These are phyloP conservation scores for Nicotiana attenuata DNA, from an alignment of 257 asterid species.

Conservation along the genomic window DNA sequence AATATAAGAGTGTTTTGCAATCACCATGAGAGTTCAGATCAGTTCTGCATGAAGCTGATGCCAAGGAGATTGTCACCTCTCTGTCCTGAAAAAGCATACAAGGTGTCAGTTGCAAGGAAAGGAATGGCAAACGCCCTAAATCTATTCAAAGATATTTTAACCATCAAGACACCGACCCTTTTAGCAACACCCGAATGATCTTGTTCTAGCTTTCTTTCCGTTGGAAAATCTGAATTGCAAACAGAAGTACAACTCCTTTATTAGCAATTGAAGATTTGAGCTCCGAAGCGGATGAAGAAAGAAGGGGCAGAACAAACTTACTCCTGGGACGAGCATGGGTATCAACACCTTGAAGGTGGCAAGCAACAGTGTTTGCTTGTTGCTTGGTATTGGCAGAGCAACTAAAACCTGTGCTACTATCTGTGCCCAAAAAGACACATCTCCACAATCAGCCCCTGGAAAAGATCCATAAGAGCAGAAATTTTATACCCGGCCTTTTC, in stretches of 20 bases:
- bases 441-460: constrained; percentile 29
- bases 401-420: constrained; percentile 25
- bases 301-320: constrained; percentile 22
- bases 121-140: neutral
- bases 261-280: neutral
- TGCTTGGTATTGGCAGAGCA: constrained; percentile 23
- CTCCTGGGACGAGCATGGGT: constrained; percentile 38
- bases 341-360: constrained; percentile 21
- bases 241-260: neutral
- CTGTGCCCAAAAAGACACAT: constrained; percentile 27
- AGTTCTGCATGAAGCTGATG: constrained; percentile 17
- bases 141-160: constrained; percentile 6
- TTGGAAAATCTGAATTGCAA: constrained; percentile 30
- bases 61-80: constrained; percentile 25
- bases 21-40: constrained; percentile 50
- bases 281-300: neutral
- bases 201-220: constrained; percentile 31
- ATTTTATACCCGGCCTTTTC: constrained; percentile 19
- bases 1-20: constrained; percentile 6
- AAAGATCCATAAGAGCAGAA: constrained; percentile 28
- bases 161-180: constrained; percentile 34
- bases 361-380: constrained; percentile 22
- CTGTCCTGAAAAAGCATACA: constrained; percentile 25
- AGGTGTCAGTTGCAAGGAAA: neutral
- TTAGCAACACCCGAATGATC: constrained; percentile 22